These are phyloP conservation scores for Daldinia caldariorum DNA, from an alignment of 495 filamentous ascomycete genomes.

Conservation along the genomic window DNA sequence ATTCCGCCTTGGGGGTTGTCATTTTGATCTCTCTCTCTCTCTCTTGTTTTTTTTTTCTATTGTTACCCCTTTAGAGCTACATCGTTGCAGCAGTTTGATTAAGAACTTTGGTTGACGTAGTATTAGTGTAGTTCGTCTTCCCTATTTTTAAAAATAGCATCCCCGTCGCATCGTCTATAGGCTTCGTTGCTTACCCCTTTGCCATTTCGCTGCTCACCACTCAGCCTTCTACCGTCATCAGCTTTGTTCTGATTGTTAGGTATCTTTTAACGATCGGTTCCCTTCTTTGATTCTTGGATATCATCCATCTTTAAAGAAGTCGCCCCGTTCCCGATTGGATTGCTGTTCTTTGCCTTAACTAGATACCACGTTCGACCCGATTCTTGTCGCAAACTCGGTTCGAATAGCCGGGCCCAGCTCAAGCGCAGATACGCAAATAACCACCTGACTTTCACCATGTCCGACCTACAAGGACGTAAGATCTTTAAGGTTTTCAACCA, in stretches of 20 bases:
- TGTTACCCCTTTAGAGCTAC: slow-evolving; percentile 28
- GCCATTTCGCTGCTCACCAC: background rate
- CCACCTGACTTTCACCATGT: slow-evolving; percentile 59
- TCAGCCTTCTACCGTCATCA: slow-evolving; percentile 26
- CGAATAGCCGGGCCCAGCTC: background rate
- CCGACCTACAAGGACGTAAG: slow-evolving; percentile 85
- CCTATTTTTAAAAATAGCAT: background rate
- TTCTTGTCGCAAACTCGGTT: slow-evolving; percentile 18
- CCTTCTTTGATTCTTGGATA: slow-evolving; percentile 31
- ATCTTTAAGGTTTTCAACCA: slow-evolving; percentile 99
- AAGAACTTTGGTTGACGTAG: background rate
- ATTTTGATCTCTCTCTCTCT: slow-evolving; percentile 20
- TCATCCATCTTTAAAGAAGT: background rate
- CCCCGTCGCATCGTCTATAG: slow-evolving; percentile 15
- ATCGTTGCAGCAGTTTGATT: slow-evolving; percentile 11
- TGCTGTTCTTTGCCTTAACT: slow-evolving; percentile 12
- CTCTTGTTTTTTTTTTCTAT: too few species aligned
- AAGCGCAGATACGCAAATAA: slow-evolving; percentile 12
- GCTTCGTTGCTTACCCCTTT: slow-evolving; percentile 1
- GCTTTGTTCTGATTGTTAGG: slow-evolving; percentile 21
- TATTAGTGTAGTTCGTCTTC: slow-evolving; percentile 2
- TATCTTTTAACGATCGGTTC: slow-evolving; percentile 6
- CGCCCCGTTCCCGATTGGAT: background rate
- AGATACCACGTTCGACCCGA: slow-evolving; percentile 12
- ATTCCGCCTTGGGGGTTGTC: slow-evolving; percentile 18